These are phyloP conservation scores for Colletotrichum plurivorum DNA, from an alignment of 2,329 filamentous ascomycete species.

Conservation along the genomic window DNA sequence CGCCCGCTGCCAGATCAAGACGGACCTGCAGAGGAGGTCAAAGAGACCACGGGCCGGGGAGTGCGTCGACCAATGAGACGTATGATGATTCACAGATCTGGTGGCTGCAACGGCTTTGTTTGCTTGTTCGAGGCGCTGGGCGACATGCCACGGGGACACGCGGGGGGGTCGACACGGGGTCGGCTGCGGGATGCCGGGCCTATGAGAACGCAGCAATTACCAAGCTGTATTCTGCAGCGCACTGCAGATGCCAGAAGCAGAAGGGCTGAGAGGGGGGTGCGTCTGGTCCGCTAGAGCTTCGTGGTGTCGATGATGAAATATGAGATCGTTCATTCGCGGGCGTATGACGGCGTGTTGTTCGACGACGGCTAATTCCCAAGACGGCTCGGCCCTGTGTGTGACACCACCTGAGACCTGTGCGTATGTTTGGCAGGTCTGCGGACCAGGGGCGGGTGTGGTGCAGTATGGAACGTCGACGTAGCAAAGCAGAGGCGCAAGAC, in stretches of 20 bases:
- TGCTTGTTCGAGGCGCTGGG: conserved; percentile 26
- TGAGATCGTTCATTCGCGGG: conserved; percentile 41
- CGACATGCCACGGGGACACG: conserved; percentile 30
- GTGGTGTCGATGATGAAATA: conserved; percentile 41
- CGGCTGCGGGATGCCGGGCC: conserved; percentile 37
- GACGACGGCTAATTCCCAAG: conserved; percentile 29
- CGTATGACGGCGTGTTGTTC: conserved; percentile 25
- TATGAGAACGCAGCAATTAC: conserved; percentile 47
- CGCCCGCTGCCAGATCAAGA: conserved; percentile 28
- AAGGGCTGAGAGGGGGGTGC: not conserved
- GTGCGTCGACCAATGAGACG: conserved; percentile 31
- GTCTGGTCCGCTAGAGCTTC: conserved; percentile 24
- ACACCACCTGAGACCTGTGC: conserved; percentile 32
- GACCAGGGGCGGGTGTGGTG: not conserved
- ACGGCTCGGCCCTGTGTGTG: conserved; percentile 35
- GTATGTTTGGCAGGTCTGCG: conserved; percentile 13
- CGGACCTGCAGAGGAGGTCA: conserved; percentile 35
- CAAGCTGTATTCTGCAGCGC: conserved; percentile 42
- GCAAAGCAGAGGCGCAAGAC: not conserved
- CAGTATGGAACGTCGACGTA: not conserved
- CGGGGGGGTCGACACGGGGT: conserved; percentile 34
- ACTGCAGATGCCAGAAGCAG: conserved; percentile 17
- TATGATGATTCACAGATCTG: conserved; percentile 42
- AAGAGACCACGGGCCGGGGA: conserved; percentile 23
- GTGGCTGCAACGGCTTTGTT: conserved; percentile 32